These are phyloP conservation scores for Penicillium bialowiezense DNA, from an alignment of 495 filamentous ascomycete genomes.

Conservation along the genomic window DNA sequence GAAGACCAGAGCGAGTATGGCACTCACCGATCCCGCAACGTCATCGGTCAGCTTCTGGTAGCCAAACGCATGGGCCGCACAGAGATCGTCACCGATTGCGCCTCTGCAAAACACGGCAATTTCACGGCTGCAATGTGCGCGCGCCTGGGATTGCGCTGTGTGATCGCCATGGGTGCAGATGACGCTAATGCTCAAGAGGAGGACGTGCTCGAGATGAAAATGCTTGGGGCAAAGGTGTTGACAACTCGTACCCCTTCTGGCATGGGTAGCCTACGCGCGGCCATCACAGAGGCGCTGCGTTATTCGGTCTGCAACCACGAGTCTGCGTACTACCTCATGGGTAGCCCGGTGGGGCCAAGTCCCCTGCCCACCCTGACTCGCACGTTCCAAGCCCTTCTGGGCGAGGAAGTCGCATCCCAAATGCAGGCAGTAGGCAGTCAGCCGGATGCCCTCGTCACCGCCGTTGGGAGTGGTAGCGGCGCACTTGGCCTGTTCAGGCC, in stretches of 20 bases:
- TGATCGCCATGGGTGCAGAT: constrained; percentile 30
- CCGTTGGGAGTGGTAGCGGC: constrained; percentile 26
- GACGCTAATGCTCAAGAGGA: constrained; percentile 26
- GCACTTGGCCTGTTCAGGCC: constrained; percentile 32
- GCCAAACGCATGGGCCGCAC: constrained; percentile 28
- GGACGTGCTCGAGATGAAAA: constrained; percentile 29
- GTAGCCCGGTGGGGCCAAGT: constrained; percentile 30
- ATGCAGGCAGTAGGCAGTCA: constrained; percentile 20
- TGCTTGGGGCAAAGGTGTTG: constrained; percentile 29
- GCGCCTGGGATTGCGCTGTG: constrained; percentile 27
- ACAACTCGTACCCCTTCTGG: constrained; percentile 26
- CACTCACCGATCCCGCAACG: constrained; percentile 30
- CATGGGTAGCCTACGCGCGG: constrained; percentile 29
- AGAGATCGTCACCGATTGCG: constrained; percentile 35
- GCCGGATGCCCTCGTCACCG: constrained; percentile 29
- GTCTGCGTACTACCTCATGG: constrained; percentile 32
- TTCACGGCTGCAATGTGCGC: constrained; percentile 34
- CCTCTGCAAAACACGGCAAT: constrained; percentile 30
- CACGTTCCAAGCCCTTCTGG: constrained; percentile 33
- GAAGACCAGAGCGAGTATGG: constrained; percentile 31
- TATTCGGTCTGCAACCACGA: constrained; percentile 31
- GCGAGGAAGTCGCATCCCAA: constrained; percentile 31
- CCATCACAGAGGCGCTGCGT: constrained; percentile 32
- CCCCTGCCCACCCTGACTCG: constrained; percentile 30
- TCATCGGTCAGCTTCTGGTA: constrained; percentile 33